phyloP scores from a whole-genome alignment of 1,284 basidiomycete genomes.

The Earliella scabrosa region DNA sequence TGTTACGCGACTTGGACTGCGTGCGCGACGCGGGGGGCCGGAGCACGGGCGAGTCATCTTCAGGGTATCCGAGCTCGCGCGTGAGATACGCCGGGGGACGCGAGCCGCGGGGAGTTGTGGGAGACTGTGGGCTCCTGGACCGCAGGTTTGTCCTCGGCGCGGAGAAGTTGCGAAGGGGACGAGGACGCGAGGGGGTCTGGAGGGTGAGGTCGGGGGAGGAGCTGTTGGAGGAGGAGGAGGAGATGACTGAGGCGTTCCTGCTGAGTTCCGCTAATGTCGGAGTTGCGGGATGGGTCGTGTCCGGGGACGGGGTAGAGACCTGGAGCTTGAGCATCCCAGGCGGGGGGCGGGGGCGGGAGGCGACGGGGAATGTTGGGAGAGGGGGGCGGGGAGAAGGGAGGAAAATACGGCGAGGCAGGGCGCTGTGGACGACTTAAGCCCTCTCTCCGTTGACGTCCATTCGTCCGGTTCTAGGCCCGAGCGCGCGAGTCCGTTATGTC shows the following conservation, averaged over 20 bases:
- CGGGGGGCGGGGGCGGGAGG: constrained; percentile 11
- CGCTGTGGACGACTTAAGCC: constrained; percentile 22
- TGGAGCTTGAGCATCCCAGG: constrained; percentile 47
- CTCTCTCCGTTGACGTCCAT: constrained; percentile 16
- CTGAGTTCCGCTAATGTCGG: constrained; percentile 65
- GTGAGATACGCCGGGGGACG: constrained; percentile 64
- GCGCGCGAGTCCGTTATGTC: neutral
- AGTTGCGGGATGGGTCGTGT: constrained; percentile 33
- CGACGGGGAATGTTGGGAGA: constrained; percentile 10
- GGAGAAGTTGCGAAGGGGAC: constrained; percentile 69
- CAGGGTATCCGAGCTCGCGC: constrained; percentile 55
- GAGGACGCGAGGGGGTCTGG: constrained; percentile 50
- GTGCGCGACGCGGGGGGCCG: constrained; percentile 36
- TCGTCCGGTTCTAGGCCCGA: constrained; percentile 21
- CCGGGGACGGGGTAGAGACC: constrained; percentile 42
- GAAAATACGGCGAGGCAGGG: constrained; percentile 19
- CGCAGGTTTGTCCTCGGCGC: constrained; percentile 51
- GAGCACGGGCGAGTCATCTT: constrained; percentile 37
- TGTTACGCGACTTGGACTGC: constrained; percentile 48
- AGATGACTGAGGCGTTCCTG: constrained; percentile 77
- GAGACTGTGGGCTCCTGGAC: constrained; percentile 55
- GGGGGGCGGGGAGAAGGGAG: constrained; percentile 16
- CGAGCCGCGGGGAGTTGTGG: constrained; percentile 47
- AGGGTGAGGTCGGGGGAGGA: constrained; percentile 47
- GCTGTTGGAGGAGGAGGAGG: constrained; percentile 67